Evolutionary conservation across 2,329 filamentous ascomycete species (phyloP), one percentile per base, ranked within the genome.

Genomic region (Calonectria henricotiae): DNA sequence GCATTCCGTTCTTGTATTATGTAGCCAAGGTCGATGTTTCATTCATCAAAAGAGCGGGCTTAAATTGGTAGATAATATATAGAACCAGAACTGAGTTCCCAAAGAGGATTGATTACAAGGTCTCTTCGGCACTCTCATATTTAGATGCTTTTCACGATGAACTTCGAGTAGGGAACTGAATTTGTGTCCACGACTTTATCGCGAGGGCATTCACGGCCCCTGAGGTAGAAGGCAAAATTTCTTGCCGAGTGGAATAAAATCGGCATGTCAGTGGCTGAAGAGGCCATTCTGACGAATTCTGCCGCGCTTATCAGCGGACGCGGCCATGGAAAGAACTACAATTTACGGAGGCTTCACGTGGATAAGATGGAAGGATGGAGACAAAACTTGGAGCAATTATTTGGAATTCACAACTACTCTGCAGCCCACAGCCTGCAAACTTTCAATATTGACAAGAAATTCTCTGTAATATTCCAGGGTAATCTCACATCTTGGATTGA

Each of bases 391-490:
- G 7, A 20, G 17, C 15, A n/a, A n/a, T n/a, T 44, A n/a, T 44
- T 44, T 44, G 41, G n/a, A 44, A 44, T 44, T 44, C 15, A 44
- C 15, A 44, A n/a, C 41, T n/a, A 44, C n/a, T 44, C 15, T 44
- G n/a, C 41, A 20, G 20, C 41, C n/a, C 15, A 44, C n/a, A 20
- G 41, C n/a, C 41, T 44, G n/a, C 41, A 44, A 44, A n/a, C 41
- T 20, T 44, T 44, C 15, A 6, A 44, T 44, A 44, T 44, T 13
- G 41, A 44, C 15, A 44, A 44, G 41, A 44, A 15, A 44, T 44
- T n/a, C n/a, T 44, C 41, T 44, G 15, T 44, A 44, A 44, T 20
- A 44, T n/a, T 20, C 41, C 41, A 8, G n/a, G 4, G 11, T 20
- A 20, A 44, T 8, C 37, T 39, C 39, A 41, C 7, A 46, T 23